Evolutionary conservation across 2,329 filamentous ascomycete species (phyloP).

Genomic region (Kalmusia sp.): DNA sequence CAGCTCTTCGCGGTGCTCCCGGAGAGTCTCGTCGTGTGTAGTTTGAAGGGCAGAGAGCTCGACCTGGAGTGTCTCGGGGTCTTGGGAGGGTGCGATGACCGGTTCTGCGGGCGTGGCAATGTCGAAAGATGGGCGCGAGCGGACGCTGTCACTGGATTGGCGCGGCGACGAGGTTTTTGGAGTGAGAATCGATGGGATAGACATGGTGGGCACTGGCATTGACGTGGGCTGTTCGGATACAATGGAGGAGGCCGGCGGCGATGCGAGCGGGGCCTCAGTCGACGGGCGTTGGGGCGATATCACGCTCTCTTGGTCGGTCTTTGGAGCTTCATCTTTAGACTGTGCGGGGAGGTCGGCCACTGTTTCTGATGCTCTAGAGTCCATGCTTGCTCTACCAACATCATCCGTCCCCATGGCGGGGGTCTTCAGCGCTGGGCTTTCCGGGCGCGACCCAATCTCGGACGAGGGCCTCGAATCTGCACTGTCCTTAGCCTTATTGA

Average conservation of each 20-base stretch:
- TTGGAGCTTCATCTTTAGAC: constrained; percentile 13
- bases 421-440: constrained; percentile 57
- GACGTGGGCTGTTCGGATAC: constrained; percentile 47
- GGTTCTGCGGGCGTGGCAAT: constrained; percentile 43
- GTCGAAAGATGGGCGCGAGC: constrained; percentile 40
- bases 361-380: constrained; percentile 47
- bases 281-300: constrained; percentile 32
- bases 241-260: constrained; percentile 21
- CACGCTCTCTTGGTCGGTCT: constrained; percentile 10
- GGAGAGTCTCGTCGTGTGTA: constrained; percentile 59
- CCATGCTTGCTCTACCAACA: constrained; percentile 54
- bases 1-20: constrained; percentile 79
- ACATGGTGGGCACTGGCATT: constrained; percentile 35
- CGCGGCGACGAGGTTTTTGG: constrained; percentile 37
- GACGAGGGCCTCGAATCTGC: constrained; percentile 57
- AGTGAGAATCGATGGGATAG: constrained; percentile 40
- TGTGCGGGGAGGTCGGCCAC: constrained; percentile 22
- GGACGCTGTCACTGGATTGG: constrained; percentile 42
- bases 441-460: constrained; percentile 58
- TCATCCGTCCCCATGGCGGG: constrained; percentile 33
- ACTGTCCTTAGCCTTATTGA: constrained; percentile 73
- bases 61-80: constrained; percentile 47
- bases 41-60: constrained; percentile 58
- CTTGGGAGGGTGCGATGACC: constrained; percentile 22
- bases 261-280: constrained; percentile 28